phyloP scores from a whole-genome alignment of 257 asterid species.

The Cynanchum wilfordii region DNA sequence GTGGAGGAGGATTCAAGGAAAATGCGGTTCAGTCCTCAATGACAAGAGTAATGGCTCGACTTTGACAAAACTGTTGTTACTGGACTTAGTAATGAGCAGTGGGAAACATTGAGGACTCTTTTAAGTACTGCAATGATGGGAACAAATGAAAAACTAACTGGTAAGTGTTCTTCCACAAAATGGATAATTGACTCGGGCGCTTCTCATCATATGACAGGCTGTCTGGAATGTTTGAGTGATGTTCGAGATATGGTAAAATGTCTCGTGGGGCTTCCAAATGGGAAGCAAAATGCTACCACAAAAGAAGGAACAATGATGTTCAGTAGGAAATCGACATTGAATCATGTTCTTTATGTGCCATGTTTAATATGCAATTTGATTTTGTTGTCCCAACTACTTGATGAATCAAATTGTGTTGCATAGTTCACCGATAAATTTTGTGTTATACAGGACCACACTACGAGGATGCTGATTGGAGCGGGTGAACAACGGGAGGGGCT shows the following conservation, averaged over 20 bases:
- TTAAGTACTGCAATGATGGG: neutral
- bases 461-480: slow-evolving; percentile 5
- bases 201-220: slow-evolving; percentile 7
- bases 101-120: neutral
- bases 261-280: neutral
- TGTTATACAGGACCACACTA: neutral
- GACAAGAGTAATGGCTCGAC: no score
- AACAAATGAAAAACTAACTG: neutral
- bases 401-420: neutral
- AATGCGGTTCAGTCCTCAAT: no score
- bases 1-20: no score
- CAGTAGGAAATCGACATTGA: neutral
- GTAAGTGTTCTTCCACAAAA: neutral
- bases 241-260: neutral
- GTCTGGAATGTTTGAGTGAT: neutral
- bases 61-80: no score
- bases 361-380: neutral
- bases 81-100: no score
- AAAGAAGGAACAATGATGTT: slow-evolving; percentile 1
- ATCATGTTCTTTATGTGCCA: slow-evolving; percentile 9
- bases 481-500: slow-evolving; percentile 1
- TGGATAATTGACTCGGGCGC: neutral
- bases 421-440: neutral
- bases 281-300: neutral
- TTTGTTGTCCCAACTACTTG: neutral